These are phyloP conservation scores for Basipetospora sp. DNA, from an alignment of 2,329 filamentous ascomycete genomes.

Conservation along the genomic window DNA sequence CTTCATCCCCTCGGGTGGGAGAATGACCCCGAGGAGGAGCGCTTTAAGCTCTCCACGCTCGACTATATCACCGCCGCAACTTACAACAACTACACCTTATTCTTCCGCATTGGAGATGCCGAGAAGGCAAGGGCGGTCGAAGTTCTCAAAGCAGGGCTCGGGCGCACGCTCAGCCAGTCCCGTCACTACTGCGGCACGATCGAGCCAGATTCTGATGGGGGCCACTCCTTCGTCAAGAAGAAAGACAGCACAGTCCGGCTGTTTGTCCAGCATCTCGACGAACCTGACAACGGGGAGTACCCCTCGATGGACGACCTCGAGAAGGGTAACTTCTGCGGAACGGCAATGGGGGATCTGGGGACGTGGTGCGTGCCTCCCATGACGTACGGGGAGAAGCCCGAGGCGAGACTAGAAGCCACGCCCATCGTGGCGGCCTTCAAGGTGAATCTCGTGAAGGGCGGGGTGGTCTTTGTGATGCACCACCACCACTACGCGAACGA, in stretches of 20 bases:
- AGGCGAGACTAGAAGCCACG: conserved; percentile 19
- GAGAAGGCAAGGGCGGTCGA: conserved; percentile 15
- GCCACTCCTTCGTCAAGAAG: conserved; percentile 22
- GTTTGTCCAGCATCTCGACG: conserved; percentile 23
- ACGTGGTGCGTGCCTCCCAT: conserved; percentile 22
- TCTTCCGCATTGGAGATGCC: conserved; percentile 21
- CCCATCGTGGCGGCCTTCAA: conserved; percentile 24
- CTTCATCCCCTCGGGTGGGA: conserved; percentile 23
- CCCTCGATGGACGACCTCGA: conserved; percentile 26
- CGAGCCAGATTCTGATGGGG: conserved; percentile 21
- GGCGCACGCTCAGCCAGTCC: conserved; percentile 21
- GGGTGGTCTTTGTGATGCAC: conserved; percentile 26
- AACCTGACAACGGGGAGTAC: conserved; percentile 15
- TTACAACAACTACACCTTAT: conserved; percentile 25
- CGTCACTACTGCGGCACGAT: conserved; percentile 25
- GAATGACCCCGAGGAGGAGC: conserved; percentile 21
- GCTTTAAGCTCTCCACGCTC: conserved; percentile 22
- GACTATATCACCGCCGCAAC: conserved; percentile 19
- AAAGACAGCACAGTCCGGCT: conserved; percentile 20
- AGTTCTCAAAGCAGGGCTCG: conserved; percentile 20
- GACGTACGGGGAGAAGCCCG: conserved; percentile 25
- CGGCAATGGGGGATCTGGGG: conserved; percentile 18
- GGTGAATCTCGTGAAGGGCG: conserved; percentile 26
- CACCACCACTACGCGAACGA: conserved; percentile 29
- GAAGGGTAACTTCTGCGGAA: conserved; percentile 18